Evolutionary conservation across 192 early-diverging fungal species (phyloP), one percentile per base, ranked within the genome.

Genomic region (Thoreauomyces humboldtii): DNA sequence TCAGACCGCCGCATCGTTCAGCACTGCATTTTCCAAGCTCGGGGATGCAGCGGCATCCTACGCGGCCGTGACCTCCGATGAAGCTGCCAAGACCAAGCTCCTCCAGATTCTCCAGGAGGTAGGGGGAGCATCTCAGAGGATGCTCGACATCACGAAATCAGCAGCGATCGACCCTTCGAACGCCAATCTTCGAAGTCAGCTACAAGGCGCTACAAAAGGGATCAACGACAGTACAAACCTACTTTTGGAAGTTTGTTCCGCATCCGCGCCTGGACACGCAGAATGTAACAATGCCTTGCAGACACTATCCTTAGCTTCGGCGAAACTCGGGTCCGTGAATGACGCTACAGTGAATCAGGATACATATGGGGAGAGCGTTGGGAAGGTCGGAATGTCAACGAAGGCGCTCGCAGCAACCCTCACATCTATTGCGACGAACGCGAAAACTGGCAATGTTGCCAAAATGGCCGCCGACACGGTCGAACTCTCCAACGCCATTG

Each of bases 201-300:
- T 83, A 0, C 50, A 79, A 21, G 46, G 22, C 9, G 65, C 74
- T 5, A 68, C 72, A 7, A 70, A 77, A 24, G 22, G 32, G 1
- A 53, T 82, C 2, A 63, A 69, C 22, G 73, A 82, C 25, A 24
- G 57, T 1, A 58, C 82, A 19, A 71, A 76, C 45, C 33, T 53
- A 19, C 32, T 80, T 12, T 48, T 77, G 12, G 77, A 79, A 19
- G 56, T 75, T 4, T 83, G 77, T 33, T 73, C 75, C 0, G 63
- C 59, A 12, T 51, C 73, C 27, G 74, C 77, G 2, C 72, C 77
- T 37, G 81, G 81, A 1, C 75, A 80, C 50, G 55, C 59, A 12
- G 70, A 82, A 37, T 83, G 77, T 69, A 80, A 83, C 32, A 48
- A 74, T 33, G 64, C 74, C 1, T 35, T 77, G 24, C 56, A 77